phyloP scores from a whole-genome alignment of 2,329 filamentous ascomycete genomes.

The Monilinia fructicola region DNA sequence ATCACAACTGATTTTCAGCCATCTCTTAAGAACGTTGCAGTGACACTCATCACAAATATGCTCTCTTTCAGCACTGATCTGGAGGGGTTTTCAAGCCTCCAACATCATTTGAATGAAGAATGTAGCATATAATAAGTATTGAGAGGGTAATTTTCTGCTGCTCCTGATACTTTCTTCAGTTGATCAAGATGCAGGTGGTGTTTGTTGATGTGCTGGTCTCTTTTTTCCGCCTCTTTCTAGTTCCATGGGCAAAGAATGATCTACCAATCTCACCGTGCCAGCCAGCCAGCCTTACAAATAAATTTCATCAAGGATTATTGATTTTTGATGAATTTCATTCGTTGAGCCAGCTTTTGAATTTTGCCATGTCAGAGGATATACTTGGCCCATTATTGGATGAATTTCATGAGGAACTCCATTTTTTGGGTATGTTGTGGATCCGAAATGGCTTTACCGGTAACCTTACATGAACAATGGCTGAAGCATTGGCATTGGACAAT shows the following conservation, averaged over 20 bases:
- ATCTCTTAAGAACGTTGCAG: constrained; percentile 21
- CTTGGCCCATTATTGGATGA: not conserved
- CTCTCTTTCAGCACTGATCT: constrained; percentile 14
- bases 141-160: not conserved
- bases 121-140: not conserved
- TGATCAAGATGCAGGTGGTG: not conserved
- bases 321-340: constrained; percentile 8
- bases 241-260: not conserved
- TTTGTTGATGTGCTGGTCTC: constrained; percentile 11
- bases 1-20: constrained; percentile 19
- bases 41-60: constrained; percentile 23
- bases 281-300: constrained; percentile 19
- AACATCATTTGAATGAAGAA: constrained; percentile 13
- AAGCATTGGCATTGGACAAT: too few relatives aligned
- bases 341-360: constrained; percentile 10
- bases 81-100: constrained; percentile 18
- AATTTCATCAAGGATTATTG: constrained; percentile 15
- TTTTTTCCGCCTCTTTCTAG: constrained; percentile 12
- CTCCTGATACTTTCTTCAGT: not conserved
- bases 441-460: not conserved
- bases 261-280: constrained; percentile 20
- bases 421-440: constrained; percentile 11
- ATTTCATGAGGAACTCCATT: not conserved
- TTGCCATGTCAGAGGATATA: constrained; percentile 23
- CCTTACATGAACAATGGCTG: too few relatives aligned